Evolutionary conservation across 805 yeast species (phyloP).

Genomic region (Pichia scutulata): DNA sequence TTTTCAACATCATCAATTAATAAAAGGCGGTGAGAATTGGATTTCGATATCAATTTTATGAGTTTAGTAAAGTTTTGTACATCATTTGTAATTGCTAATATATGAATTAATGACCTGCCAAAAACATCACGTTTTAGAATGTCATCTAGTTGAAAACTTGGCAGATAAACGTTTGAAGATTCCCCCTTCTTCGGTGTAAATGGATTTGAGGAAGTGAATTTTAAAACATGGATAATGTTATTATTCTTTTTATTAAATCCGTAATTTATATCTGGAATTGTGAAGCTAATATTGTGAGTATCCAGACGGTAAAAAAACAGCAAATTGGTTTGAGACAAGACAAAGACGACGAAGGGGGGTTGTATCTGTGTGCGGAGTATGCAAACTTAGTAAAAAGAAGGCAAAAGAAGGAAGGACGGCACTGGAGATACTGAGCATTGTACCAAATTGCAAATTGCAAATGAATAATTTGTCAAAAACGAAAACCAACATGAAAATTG

Average conservation of each 20-base stretch:
- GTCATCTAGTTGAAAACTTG: constrained; percentile 30
- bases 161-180: neutral
- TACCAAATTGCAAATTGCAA: neutral
- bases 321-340: neutral
- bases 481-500: neutral
- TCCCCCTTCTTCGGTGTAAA: constrained; percentile 9
- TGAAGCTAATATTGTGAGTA: neutral
- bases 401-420: neutral
- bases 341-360: neutral
- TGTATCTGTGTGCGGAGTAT: neutral
- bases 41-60: constrained; percentile 24
- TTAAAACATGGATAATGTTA: constrained; percentile 9
- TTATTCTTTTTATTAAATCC: neutral
- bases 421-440: neutral
- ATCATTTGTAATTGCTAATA: constrained; percentile 43
- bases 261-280: neutral
- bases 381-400: neutral
- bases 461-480: neutral
- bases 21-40: constrained; percentile 39
- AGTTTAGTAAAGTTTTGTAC: constrained; percentile 38
- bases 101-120: constrained; percentile 58
- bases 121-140: constrained; percentile 52
- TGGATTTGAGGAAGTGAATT: constrained; percentile 12
- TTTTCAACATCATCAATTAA: constrained; percentile 57
- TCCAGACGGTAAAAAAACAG: neutral